Conservation (phyloP, 306 rosid genomes). For the Prosopis cineraria region DNA sequence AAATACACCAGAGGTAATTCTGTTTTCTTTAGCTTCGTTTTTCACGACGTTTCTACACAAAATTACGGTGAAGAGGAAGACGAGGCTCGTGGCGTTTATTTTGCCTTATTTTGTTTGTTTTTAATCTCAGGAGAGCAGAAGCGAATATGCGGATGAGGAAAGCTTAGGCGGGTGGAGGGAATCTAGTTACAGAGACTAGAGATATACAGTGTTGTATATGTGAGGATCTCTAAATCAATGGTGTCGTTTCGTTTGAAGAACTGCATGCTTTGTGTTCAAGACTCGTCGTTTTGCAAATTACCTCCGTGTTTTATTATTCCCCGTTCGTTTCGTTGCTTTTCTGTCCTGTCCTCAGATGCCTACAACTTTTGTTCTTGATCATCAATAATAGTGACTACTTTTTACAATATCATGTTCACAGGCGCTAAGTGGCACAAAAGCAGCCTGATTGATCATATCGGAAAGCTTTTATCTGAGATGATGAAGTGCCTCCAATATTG, state of each 20-base stretch:
- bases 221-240: neutral
- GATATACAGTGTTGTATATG: neutral
- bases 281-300: neutral
- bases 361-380: neutral
- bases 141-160: conserved; percentile 17
- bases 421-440: neutral
- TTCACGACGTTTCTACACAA: too few species aligned
- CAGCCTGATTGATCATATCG: neutral
- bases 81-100: too few species aligned
- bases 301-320: neutral
- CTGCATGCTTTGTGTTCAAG: neutral
- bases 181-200: conserved; percentile 38
- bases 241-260: neutral
- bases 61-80: too few species aligned
- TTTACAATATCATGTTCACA: neutral
- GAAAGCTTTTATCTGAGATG: neutral
- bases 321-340: neutral
- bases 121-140: conserved; percentile 2
- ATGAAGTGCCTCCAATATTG: neutral
- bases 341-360: neutral
- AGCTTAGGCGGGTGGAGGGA: conserved; percentile 74
- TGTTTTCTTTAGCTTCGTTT: too few species aligned
- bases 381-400: neutral
- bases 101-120: too few species aligned
- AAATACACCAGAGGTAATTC: too few species aligned